Evolutionary conservation across 1,284 basidiomycete genomes (phyloP).

Genomic region (Rhodotorula sp.): DNA sequence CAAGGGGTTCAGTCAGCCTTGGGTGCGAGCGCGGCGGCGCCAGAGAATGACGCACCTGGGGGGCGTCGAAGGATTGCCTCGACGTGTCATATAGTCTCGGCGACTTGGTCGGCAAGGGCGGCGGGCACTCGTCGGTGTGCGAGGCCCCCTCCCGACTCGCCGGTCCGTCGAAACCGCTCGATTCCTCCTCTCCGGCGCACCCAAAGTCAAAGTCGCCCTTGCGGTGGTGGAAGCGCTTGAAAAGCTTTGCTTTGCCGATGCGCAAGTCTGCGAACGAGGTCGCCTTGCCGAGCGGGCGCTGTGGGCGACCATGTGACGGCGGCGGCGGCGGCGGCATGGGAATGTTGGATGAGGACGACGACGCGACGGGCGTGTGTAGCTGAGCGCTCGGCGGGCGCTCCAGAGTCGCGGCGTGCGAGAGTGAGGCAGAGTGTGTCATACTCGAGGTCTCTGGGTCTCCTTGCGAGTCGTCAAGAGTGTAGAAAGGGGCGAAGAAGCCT

Average conservation of each 20-base stretch:
- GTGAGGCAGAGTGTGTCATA: not conserved
- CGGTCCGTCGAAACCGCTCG: not conserved
- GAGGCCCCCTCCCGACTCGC: not conserved
- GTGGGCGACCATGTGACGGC: not conserved
- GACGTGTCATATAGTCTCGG: not conserved
- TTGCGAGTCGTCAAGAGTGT: not conserved
- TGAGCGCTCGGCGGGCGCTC: not conserved
- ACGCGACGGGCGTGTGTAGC: not conserved
- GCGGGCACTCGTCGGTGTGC: not conserved
- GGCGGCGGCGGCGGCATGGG: not conserved
- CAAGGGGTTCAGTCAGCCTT: not conserved
- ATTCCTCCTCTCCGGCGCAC: slow-evolving; percentile 8
- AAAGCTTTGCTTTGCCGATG: slow-evolving; percentile 4
- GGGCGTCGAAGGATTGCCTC: not conserved
- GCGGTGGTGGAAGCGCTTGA: slow-evolving; percentile 9
- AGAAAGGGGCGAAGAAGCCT: not conserved
- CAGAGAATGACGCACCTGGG: not conserved
- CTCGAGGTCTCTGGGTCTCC: not conserved
- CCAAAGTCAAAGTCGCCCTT: slow-evolving; percentile 18
- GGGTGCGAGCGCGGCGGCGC: not conserved
- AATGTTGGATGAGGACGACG: slow-evolving; percentile 1
- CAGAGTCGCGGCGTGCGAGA: not conserved
- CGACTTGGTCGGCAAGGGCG: not conserved
- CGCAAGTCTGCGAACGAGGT: slow-evolving; percentile 21
- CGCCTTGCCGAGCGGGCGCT: slow-evolving; percentile 10